Evolutionary conservation across 345 rosid species (phyloP), one percentile per base, ranked within the genome.

Genomic region (Tarenaya hassleriana): DNA sequence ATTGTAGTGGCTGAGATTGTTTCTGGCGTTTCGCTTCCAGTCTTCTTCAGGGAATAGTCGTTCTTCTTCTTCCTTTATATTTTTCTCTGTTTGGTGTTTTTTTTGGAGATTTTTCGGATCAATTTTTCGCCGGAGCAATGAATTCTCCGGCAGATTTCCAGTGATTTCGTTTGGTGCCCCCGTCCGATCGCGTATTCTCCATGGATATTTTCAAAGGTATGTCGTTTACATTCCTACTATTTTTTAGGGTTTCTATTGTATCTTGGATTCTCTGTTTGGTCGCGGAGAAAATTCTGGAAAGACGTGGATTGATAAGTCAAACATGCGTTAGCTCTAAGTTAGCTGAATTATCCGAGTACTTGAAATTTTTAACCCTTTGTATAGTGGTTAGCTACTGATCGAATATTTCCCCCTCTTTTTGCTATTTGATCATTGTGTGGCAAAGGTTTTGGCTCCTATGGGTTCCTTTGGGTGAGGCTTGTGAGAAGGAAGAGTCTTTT

Each of bases 401-500:
- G 33, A 37, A 39, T 46, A 38, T 31, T 41, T 50, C 43, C 29
- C 29, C 5, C 5, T 24, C 5, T 2, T 24, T 2, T 2, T 24
- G 2, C 29, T 5, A 24, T 24, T 24, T 24, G 29, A 24, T 24
- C 5, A n/a, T 61, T 47, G 38, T 34, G 59, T 0, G 66, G n/a
- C 35, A 41, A 71, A 80, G 94, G 80, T 78, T 69, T 68, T 61
- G 80, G 80, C 63, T 58, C 51, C 72, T 59, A 64, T 75, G 64
- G 68, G 74, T 66, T 74, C 77, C 66, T 67, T 76, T 78, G 66
- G 94, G 94, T 80, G 83, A 82, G 88, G 76, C 80, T 82, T 82
- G 80, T 77, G 84, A 67, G 58, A 64, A 73, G 75, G 79, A 68
- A 70, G 63, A 69, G 68, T 71, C 78, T 72, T 76, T 74, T 77